Evolutionary conservation across 805 yeast species (phyloP).

Genomic region (Saccharomycopsis olivae): DNA sequence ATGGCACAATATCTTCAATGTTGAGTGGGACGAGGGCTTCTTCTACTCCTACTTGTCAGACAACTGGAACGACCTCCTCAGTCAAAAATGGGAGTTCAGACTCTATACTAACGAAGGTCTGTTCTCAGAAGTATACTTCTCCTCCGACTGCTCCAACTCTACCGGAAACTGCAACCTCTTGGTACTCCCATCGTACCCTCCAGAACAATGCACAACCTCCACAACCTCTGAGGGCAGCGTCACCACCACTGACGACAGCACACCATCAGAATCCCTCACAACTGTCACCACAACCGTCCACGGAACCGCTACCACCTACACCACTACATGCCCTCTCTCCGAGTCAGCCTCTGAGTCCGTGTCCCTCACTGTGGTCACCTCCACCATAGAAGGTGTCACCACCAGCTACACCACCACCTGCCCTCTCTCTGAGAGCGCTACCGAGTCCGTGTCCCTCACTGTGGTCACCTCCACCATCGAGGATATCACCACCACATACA

Average conservation of each 20-base stretch:
- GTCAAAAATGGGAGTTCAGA: conserved; percentile 5
- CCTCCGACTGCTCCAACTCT: neutral
- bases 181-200: conserved; percentile 3
- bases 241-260: neutral
- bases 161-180: conserved; percentile 1
- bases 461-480: neutral
- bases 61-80: conserved; percentile 3
- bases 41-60: conserved; percentile 7
- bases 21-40: conserved; percentile 8
- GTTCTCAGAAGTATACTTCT: neutral
- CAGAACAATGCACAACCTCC: neutral
- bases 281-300: conserved; percentile 2
- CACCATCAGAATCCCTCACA: neutral
- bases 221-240: neutral
- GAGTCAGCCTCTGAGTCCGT: no score
- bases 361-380: conserved; percentile 1
- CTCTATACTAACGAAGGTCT: neutral
- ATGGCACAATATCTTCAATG: conserved; percentile 6
- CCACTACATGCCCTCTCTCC: conserved; percentile 7
- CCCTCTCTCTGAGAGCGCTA: conserved; percentile 1
- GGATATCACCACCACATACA: neutral
- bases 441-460: neutral
- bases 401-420: neutral
- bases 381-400: neutral
- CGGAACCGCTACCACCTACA: conserved; percentile 10